Evolutionary conservation across 1,284 basidiomycete species (phyloP), one percentile per base, ranked within the genome.

Genomic region (Waitea zeae): DNA sequence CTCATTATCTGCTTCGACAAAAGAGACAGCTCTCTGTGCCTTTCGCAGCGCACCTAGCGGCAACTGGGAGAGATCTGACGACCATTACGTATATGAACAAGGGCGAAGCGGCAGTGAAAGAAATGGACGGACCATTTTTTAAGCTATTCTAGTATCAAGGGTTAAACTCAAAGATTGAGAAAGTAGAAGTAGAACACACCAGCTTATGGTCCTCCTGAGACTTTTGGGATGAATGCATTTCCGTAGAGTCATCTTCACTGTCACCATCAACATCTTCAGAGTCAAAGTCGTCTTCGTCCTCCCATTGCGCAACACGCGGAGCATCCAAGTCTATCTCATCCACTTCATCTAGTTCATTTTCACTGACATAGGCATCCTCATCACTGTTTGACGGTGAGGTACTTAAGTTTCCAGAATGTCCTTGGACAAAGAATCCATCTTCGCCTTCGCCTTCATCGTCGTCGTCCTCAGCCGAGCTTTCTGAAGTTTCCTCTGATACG

Each of bases 11-110:
- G 30, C 4, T n/a, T 36, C 35, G 2, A 57, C 56, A 18, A 53
- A 53, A 1, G 56, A 51, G 9, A 82, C 53, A n/a, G 65, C 53
- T 30, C 56, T 57, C 39, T 75, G 72, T 2, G 80, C 80, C 42
- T 66, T 71, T 9, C 76, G 62, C 18, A 86, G 58, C 7, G 74
- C 61, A 13, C 77, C 78, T 12, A 80, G 62, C 0, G 77, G 67
- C 20, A 81, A 39, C 14, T 59, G 58, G 12, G 68, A 66, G 29
- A 80, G 51, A 46, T 68, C 73, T 72, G 19, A 31, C 30, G 32
- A 20, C 27, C 20, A 37, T 39, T 30, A 5, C 5, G n/a, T 17
- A 20, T 30, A 14, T 28, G 9, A 32, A 12, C n/a, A 31, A 28
- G 17, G 17, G 15, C 30, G 35, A 35, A 36, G n/a, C 7, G 22